Evolutionary conservation across 1,284 basidiomycete species (phyloP).

Genomic region (Afroboletus lepidellus): DNA sequence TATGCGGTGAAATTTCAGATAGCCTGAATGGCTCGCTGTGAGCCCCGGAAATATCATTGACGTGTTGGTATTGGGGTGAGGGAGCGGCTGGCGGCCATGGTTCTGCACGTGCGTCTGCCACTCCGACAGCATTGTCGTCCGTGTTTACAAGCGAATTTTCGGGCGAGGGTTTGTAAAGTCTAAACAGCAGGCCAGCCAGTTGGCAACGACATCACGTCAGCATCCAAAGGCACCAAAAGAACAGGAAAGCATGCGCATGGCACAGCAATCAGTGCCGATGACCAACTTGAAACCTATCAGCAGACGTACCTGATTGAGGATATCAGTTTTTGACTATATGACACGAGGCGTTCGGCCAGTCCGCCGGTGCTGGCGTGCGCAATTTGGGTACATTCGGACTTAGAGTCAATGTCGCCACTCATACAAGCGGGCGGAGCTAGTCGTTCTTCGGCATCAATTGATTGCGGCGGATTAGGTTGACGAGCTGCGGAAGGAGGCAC

Average conservation of each 20-base stretch:
- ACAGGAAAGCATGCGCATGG: conserved; percentile 15
- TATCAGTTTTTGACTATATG: conserved; percentile 34
- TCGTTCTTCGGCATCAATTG: conserved; percentile 9
- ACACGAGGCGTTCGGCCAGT: conserved; percentile 35
- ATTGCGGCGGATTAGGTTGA: conserved; percentile 17
- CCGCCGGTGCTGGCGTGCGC: conserved; percentile 14
- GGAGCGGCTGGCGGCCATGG: conserved; percentile 5
- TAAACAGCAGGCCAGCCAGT: conserved; percentile 26
- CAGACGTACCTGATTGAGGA: conserved; percentile 34
- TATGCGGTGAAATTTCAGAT: conserved; percentile 52
- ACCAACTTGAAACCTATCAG: conserved; percentile 19
- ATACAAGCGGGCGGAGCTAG: conserved; percentile 23
- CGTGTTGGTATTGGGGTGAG: neutral
- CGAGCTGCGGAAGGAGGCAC: conserved; percentile 6
- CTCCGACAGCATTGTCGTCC: conserved; percentile 8
- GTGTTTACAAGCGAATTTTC: conserved; percentile 15
- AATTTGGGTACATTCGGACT: conserved; percentile 14
- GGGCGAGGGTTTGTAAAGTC: conserved; percentile 29
- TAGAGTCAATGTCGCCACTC: conserved; percentile 20
- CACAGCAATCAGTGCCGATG: conserved; percentile 25
- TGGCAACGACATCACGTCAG: conserved; percentile 29
- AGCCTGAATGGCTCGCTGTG: conserved; percentile 39
- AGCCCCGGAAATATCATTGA: conserved; percentile 9
- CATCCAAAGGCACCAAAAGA: conserved; percentile 17
- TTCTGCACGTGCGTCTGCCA: conserved; percentile 4